Base-by-base conservation (phyloP, 257 asterid genomes). In the Lycium ferocissimum region DNA sequence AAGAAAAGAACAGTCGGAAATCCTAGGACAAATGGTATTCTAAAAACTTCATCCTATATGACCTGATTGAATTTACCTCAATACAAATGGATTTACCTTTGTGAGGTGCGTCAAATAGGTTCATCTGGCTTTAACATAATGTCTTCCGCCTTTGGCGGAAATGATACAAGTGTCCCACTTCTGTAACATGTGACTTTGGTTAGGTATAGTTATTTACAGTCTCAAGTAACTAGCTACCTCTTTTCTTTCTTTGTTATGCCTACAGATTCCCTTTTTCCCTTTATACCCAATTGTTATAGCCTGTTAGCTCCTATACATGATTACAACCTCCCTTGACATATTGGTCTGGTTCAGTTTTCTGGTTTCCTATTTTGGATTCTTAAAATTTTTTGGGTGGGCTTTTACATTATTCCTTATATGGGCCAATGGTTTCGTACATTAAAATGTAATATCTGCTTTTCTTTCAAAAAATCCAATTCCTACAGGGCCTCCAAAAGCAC, bases 1-100 rank as follows among this genome's bases (percentile, higher is more conserved):
- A 95, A 83, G 99, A 95, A 84, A 94, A 96, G 89, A 89, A 83
- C 45, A 91, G 92, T 70, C 95, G 98, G 18, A 89, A 86, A 86
- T 85, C 89, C 20, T 89, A 90, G 86, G 9, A 53, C 65, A 53
- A 26, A 33, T 78, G 82, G 49, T 53, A 78, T 78, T 1, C 9
- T 8, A 54, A 53, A 78, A 51, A 33, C 49, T n/a, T 78, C 15
- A 26, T 78, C 82, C 33, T 53, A 47, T 13, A 22, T 40, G 33
- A 70, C 66, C 26, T 78, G 58, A 22, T 76, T 76, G 43, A 72
- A 40, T 70, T 7, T 1, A 38, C 79, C 53, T 69, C 33, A 38
- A 40, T 70, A 17, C 53, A 70, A 8, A 70, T 62, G 38, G 9
- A 22, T 22, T 61, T 20, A 22, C 37, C 72, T 33, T 12, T 66